Evolutionary conservation across 768 basidiomycete genomes (phyloP), one percentile per base, ranked within the genome.

Genomic region (Tricholoma furcatifolium): DNA sequence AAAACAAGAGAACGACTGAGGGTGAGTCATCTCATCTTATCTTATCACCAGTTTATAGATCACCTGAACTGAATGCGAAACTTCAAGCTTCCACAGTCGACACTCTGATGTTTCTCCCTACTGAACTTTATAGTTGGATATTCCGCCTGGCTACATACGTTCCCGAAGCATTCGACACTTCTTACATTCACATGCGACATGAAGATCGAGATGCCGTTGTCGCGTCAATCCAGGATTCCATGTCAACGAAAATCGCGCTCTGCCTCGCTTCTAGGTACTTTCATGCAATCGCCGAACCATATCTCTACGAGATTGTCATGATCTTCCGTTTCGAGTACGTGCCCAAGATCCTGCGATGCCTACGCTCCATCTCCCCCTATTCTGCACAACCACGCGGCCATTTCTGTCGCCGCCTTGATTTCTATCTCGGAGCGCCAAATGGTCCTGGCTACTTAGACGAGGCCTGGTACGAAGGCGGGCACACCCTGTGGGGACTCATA

Each of bases 301-400:
- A n/a, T 43, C 34, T 52, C 38, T 48, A 56, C 20, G 55, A 47
- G 38, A 43, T 43, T 5, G 40, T 56, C 15, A 47, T 47, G 11
- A 43, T 56, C 15, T 18, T 36, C 31, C 44, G 40, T 8, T 52
- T 56, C 17, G 12, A 47, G 15, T 42, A 30, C 18, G 34, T 56
- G 4, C 55, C 55, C 21, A 24, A 23, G 34, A 39, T 51, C 11
- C 41, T 47, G 6, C 32, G 38, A 20, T 24, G 36, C 15, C 30
- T 43, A 21, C 44, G 23, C 6, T 20, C 31, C 36, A 38, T 14
- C 18, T 10, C 41, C n/a, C 20, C 39, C 12, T n/a, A 24, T 14
- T 24, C 24, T 11, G 11, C 2, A 1, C 42, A 6, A 2, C 39
- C 41, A 14, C 49, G 49, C 15, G 49, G 41, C 6, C 49, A 50